phyloP scores from a whole-genome alignment of 1,284 basidiomycete genomes.

The Athelia sp. region DNA sequence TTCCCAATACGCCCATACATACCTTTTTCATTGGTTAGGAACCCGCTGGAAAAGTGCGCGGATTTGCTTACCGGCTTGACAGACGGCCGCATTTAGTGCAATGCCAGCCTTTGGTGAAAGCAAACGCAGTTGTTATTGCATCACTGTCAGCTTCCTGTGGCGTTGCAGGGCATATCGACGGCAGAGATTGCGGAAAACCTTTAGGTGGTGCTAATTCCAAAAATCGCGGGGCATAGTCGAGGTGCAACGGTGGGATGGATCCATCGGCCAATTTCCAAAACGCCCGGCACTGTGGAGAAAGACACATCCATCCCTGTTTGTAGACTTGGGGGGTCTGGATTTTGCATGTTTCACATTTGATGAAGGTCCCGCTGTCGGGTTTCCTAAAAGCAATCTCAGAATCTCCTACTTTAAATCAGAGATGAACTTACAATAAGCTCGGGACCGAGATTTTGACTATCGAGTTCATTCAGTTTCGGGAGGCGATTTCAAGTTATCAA shows the following conservation, averaged over 20 bases:
- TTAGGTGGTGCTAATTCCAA: slow-evolving; percentile 25
- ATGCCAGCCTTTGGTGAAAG: slow-evolving; percentile 65
- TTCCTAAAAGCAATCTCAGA: background rate
- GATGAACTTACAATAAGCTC: no score
- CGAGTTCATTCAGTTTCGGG: no score
- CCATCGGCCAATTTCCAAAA: slow-evolving; percentile 46
- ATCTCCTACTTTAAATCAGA: no score
- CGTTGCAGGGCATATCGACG: slow-evolving; percentile 26
- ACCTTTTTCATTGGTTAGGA: slow-evolving; percentile 37
- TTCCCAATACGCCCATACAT: slow-evolving; percentile 69
- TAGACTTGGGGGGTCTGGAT: slow-evolving; percentile 50
- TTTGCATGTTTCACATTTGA: slow-evolving; percentile 28
- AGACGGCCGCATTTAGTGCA: slow-evolving; percentile 63
- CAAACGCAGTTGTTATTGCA: slow-evolving; percentile 42
- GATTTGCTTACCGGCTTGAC: slow-evolving; percentile 61
- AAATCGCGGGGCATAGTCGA: slow-evolving; percentile 46
- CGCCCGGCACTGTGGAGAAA: slow-evolving; percentile 44
- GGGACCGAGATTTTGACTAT: no score
- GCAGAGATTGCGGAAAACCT: slow-evolving; percentile 11
- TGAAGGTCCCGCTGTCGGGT: slow-evolving; percentile 9
- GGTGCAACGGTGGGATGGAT: slow-evolving; percentile 22
- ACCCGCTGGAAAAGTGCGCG: no score
- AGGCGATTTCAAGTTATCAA: no score
- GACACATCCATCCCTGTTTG: slow-evolving; percentile 52
- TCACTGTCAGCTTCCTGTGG: slow-evolving; percentile 22